These are phyloP conservation scores for Septoria petroselini DNA, from an alignment of 2,329 filamentous ascomycete genomes.

Conservation along the genomic window DNA sequence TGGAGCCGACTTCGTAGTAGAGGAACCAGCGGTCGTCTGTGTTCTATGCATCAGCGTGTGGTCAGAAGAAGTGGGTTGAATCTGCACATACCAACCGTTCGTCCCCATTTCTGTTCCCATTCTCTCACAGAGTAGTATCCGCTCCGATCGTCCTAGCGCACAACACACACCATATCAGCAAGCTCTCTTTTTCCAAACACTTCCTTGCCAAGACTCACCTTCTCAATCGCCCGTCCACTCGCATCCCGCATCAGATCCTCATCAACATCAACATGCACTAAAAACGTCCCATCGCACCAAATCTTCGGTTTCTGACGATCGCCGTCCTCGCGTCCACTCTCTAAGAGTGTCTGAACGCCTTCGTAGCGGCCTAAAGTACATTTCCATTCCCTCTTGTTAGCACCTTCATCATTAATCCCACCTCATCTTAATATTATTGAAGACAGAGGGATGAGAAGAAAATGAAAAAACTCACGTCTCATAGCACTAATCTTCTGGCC, in stretches of 20 bases:
- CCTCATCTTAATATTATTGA: too few relatives aligned
- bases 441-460: too few relatives aligned
- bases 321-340: too few relatives aligned
- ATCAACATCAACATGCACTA: not conserved
- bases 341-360: too few relatives aligned
- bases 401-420: too few relatives aligned
- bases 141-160: not conserved
- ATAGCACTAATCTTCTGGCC: too few relatives aligned
- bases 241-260: not conserved
- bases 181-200: too few relatives aligned
- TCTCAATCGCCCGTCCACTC: not conserved
- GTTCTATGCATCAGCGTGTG: not conserved
- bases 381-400: too few relatives aligned
- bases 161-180: too few relatives aligned
- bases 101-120: not conserved
- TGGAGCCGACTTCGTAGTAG: not conserved
- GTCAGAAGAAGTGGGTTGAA: not conserved
- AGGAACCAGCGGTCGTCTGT: not conserved
- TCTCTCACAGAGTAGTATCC: not conserved
- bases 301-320: not conserved
- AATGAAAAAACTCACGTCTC: too few relatives aligned
- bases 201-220: too few relatives aligned
- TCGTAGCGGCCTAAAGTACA: too few relatives aligned
- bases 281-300: not conserved
- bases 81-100: not conserved